Evolutionary conservation across 2,329 filamentous ascomycete genomes (phyloP).

Genomic region (Alternaria novae-zelandiae): DNA sequence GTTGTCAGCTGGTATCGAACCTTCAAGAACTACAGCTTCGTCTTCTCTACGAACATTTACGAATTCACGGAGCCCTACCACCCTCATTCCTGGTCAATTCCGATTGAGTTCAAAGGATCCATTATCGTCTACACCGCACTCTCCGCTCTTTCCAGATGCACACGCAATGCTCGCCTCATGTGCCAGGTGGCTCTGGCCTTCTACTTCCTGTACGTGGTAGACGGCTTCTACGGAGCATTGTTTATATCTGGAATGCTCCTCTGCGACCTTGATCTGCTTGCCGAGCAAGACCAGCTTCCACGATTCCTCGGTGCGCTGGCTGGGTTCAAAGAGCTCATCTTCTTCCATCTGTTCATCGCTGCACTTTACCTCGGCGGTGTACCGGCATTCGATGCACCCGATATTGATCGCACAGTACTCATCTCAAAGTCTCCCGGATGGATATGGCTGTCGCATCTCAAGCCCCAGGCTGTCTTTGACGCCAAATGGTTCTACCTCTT

Average conservation of each 20-base stretch:
- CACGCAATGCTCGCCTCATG: constrained; percentile 61
- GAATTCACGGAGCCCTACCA: constrained; percentile 58
- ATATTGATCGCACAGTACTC: constrained; percentile 51
- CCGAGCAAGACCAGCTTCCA: constrained; percentile 34
- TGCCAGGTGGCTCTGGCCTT: constrained; percentile 61
- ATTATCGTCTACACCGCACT: constrained; percentile 66
- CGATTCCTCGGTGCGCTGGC: constrained; percentile 60
- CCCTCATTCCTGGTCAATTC: constrained; percentile 47
- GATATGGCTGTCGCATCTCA: constrained; percentile 66
- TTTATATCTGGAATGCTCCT: constrained; percentile 47
- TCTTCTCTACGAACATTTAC: constrained; percentile 65
- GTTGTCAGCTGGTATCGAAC: constrained; percentile 35
- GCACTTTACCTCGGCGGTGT: constrained; percentile 67
- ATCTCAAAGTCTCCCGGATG: constrained; percentile 65
- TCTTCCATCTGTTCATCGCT: constrained; percentile 52
- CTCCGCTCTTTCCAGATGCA: constrained; percentile 64
- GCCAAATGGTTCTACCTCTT: constrained; percentile 73
- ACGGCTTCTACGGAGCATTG: constrained; percentile 64
- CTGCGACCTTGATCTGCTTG: constrained; percentile 46
- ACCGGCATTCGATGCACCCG: constrained; percentile 55
- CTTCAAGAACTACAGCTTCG: constrained; percentile 71
- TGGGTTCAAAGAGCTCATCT: constrained; percentile 55
- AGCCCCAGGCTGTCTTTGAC: constrained; percentile 70
- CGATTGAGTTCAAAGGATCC: constrained; percentile 60
- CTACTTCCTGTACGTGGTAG: constrained; percentile 72